A percentile compares a stretch with the other conserved stretches of the same genome.
Conservation (phyloP, 169 alveolate genomes). For the Plasmodium vinckei region DNA sequence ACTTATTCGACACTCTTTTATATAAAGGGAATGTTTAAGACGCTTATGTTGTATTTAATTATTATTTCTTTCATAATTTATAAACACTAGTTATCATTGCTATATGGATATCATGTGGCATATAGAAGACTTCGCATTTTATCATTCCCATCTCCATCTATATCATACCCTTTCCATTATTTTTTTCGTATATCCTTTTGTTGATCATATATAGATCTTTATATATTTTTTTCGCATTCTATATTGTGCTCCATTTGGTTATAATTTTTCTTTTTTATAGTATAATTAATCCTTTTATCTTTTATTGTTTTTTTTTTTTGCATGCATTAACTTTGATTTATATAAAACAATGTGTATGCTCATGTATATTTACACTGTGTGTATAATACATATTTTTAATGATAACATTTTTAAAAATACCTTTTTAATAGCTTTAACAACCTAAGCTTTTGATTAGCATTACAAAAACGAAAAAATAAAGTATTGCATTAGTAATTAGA, state of each 20-base stretch:
- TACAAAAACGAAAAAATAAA: not conserved
- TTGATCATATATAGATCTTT: not conserved
- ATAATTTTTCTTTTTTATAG: not conserved
- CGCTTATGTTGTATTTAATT: too few species aligned
- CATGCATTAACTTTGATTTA: constrained; percentile 42
- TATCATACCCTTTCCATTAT: not conserved
- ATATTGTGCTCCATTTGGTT: not conserved
- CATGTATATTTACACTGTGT: constrained; percentile 3
- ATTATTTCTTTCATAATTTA: too few species aligned
- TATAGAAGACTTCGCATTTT: too few species aligned
- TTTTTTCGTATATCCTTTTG: constrained; percentile 22
- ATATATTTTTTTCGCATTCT: not conserved
- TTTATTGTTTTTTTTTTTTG: constrained; percentile 5
- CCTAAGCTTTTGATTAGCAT: not conserved
- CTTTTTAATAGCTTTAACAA: constrained; percentile 48
- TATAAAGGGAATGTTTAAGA: too few species aligned
- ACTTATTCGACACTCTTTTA: not conserved
- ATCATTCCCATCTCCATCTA: too few species aligned
- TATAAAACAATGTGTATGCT: constrained; percentile 16
- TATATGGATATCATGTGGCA: too few species aligned
- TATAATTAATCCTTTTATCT: not conserved
- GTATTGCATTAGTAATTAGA: not conserved
- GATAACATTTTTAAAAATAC: constrained; percentile 50
- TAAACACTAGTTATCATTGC: too few species aligned
- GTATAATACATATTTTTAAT: constrained; percentile 19